These are phyloP conservation scores for Rhododendron kiyosumense DNA, from an alignment of 148 eudicot genomes.

Conservation along the genomic window DNA sequence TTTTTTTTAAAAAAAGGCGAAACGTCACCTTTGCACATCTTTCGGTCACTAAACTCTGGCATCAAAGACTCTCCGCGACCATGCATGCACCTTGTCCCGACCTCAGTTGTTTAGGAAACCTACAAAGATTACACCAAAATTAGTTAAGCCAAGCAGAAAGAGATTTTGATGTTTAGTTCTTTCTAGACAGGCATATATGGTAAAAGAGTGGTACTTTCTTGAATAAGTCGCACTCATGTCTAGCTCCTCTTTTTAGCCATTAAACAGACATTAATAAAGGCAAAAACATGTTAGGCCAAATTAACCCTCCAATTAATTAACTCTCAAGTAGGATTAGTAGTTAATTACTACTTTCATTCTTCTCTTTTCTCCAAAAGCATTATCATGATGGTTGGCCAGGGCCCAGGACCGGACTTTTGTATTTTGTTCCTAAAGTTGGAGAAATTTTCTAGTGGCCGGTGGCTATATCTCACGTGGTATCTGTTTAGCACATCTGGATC, in stretches of 20 bases:
- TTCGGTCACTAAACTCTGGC: too few species aligned
- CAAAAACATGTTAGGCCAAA: background rate
- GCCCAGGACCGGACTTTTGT: too few species aligned
- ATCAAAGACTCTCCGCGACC: too few species aligned
- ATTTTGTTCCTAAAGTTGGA: background rate
- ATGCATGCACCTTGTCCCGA: too few species aligned
- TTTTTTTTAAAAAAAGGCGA: too few species aligned
- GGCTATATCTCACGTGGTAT: too few species aligned
- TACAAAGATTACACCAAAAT: background rate
- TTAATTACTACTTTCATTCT: background rate
- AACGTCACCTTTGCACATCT: too few species aligned
- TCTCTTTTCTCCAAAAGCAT: background rate
- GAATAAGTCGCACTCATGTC: background rate
- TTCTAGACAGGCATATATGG: background rate
- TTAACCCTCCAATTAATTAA: background rate
- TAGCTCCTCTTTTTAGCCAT: background rate
- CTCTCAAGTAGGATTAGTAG: background rate
- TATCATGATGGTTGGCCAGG: too few species aligned
- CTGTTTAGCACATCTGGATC: rapidly evolving
- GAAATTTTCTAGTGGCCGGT: too few species aligned
- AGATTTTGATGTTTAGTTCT: background rate
- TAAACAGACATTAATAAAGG: background rate
- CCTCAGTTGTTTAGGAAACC: background rate
- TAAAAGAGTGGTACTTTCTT: background rate
- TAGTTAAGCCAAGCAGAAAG: background rate